Conservation (phyloP, 495 filamentous ascomycete species). For the Talaromyces thailandensis region DNA sequence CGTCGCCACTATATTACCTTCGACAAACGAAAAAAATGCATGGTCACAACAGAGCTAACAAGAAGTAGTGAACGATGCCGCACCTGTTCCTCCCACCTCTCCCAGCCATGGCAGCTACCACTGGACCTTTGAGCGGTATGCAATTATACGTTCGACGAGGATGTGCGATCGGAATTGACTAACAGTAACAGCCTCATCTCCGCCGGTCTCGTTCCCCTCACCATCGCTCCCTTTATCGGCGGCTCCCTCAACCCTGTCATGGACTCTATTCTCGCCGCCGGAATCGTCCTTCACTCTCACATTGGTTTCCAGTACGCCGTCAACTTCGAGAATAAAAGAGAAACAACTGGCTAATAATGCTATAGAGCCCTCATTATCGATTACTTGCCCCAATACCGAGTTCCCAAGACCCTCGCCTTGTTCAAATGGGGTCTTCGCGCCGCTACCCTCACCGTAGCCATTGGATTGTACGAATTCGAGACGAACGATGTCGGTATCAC, state of each 20-base stretch:
- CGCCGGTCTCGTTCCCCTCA: conserved; percentile 73
- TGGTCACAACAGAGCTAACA: background rate
- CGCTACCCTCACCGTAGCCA: conserved; percentile 68
- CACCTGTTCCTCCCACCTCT: conserved; percentile 57
- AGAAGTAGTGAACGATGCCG: conserved; percentile 73
- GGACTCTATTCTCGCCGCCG: conserved; percentile 77
- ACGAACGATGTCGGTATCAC: conserved; percentile 97
- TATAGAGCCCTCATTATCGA: conserved; percentile 69
- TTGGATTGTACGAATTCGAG: conserved; percentile 96
- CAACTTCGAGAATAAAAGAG: background rate
- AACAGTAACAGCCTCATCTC: conserved; percentile 49
- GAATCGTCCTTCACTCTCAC: conserved; percentile 84
- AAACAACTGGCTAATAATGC: conserved; percentile 10
- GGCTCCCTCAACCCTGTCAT: conserved; percentile 82
- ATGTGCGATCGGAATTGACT: background rate
- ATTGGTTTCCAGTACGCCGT: conserved; percentile 74
- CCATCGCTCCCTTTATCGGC: conserved; percentile 82
- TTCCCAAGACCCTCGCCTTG: conserved; percentile 54
- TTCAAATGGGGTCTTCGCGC: conserved; percentile 71
- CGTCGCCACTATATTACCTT: conserved; percentile 4
- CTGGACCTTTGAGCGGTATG: conserved; percentile 90
- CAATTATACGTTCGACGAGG: background rate
- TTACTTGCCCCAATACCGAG: conserved; percentile 68
- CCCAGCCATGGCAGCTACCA: conserved; percentile 90
- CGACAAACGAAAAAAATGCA: background rate